Evolutionary conservation across 768 basidiomycete species (phyloP).

Genomic region (Arthromyces matolae): DNA sequence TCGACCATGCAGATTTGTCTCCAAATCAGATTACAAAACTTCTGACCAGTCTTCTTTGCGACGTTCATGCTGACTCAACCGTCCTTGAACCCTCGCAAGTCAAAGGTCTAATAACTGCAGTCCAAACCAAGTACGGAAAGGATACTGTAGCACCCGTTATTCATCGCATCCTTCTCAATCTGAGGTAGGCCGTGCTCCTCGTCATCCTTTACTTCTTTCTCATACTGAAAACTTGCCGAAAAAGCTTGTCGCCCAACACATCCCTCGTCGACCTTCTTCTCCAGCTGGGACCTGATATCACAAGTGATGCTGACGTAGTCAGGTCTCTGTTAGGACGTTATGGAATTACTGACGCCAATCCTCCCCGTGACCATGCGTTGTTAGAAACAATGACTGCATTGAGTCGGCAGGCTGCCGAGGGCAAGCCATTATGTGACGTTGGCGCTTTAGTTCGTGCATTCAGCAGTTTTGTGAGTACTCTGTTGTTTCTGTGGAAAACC

Average conservation of each 20-base stretch:
- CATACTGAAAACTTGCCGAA: neutral
- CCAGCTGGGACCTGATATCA: slow-evolving; percentile 77
- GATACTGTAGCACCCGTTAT: slow-evolving; percentile 74
- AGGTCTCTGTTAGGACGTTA: slow-evolving; percentile 70
- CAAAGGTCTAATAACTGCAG: slow-evolving; percentile 69
- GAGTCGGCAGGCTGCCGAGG: slow-evolving; percentile 69
- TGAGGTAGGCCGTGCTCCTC: slow-evolving; percentile 49
- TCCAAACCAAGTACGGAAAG: slow-evolving; percentile 75
- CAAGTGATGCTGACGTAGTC: slow-evolving; percentile 67
- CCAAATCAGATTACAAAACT: slow-evolving; percentile 75
- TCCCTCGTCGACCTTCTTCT: slow-evolving; percentile 73
- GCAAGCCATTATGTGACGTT: slow-evolving; percentile 69
- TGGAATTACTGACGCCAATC: slow-evolving; percentile 66
- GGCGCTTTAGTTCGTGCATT: slow-evolving; percentile 70
- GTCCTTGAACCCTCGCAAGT: slow-evolving; percentile 70
- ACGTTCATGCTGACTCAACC: slow-evolving; percentile 64
- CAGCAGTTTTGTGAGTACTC: slow-evolving; percentile 62
- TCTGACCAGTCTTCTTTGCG: slow-evolving; percentile 75
- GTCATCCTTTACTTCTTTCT: neutral
- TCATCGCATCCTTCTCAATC: slow-evolving; percentile 65
- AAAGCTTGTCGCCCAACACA: slow-evolving; percentile 62
- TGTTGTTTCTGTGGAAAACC: slow-evolving; percentile 1
- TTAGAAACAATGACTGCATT: slow-evolving; percentile 68
- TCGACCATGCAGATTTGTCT: slow-evolving; percentile 77
- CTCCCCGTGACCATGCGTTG: slow-evolving; percentile 67